These are phyloP conservation scores for Scytalidium lignicola DNA, from an alignment of 2,329 filamentous ascomycete genomes.

Conservation along the genomic window DNA sequence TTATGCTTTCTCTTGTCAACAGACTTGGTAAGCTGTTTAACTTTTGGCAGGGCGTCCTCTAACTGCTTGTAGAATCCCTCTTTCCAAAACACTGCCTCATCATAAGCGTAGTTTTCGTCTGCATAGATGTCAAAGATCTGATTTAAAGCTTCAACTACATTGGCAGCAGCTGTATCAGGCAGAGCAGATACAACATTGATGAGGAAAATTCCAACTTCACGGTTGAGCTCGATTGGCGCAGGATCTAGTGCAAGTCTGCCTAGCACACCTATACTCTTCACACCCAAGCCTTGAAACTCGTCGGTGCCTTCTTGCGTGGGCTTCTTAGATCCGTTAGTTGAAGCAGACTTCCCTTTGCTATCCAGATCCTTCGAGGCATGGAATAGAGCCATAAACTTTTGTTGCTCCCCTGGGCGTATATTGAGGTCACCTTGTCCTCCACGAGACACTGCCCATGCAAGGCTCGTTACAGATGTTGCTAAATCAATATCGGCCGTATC, in stretches of 20 bases:
- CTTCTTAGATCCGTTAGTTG: conserved; percentile 12
- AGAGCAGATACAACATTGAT: conserved; percentile 47
- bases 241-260: conserved; percentile 57
- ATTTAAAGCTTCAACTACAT: conserved; percentile 59
- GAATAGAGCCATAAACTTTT: conserved; percentile 61
- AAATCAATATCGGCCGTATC: conserved; percentile 57
- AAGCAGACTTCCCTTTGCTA: conserved; percentile 14
- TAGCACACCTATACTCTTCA: conserved; percentile 63
- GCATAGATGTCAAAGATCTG: conserved; percentile 64
- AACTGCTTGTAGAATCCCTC: conserved; percentile 55
- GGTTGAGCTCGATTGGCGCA: conserved; percentile 49
- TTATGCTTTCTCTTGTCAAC: conserved; percentile 54
- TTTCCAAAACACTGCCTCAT: conserved; percentile 60
- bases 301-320: conserved; percentile 33
- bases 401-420: conserved; percentile 48
- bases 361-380: conserved; percentile 46
- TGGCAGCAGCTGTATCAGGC: conserved; percentile 49
- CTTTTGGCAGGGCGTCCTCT: conserved; percentile 47
- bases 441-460: conserved; percentile 61
- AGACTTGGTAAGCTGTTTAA: conserved; percentile 51
- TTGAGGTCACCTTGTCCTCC: conserved; percentile 46
- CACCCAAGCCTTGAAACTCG: conserved; percentile 55
- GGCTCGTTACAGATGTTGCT: conserved; percentile 57
- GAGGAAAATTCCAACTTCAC: conserved; percentile 59
- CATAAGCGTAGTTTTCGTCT: conserved; percentile 53